phyloP scores from a whole-genome alignment of 495 filamentous ascomycete species.

The Lophiostoma macrostomum region DNA sequence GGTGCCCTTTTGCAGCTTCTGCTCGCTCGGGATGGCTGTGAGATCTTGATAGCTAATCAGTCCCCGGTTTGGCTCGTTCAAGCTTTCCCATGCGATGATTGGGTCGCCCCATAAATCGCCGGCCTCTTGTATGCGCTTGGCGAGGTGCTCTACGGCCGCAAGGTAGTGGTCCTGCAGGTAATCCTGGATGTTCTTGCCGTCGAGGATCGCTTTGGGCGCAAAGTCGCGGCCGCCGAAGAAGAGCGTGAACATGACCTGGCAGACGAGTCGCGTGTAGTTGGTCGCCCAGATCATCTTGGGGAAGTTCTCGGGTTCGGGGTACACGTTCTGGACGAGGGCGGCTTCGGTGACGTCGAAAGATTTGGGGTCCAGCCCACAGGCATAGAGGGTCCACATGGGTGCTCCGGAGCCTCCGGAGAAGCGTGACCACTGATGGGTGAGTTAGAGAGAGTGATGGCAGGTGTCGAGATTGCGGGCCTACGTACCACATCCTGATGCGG shows the following conservation, averaged over 20 bases:
- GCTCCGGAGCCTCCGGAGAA: slow-evolving; percentile 93
- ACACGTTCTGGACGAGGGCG: slow-evolving; percentile 91
- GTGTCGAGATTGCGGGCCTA: slow-evolving; percentile 8
- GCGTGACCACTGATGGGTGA: slow-evolving; percentile 71
- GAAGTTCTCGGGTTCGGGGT: slow-evolving; percentile 78
- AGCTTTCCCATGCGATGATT: slow-evolving; percentile 90
- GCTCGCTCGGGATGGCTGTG: slow-evolving; percentile 75
- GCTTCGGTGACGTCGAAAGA: slow-evolving; percentile 84
- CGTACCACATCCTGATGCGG: slow-evolving; percentile 93
- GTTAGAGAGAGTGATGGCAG: slow-evolving; percentile 14
- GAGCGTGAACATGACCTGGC: slow-evolving; percentile 87
- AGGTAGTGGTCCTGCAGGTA: slow-evolving; percentile 89
- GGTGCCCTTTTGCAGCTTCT: slow-evolving; percentile 89
- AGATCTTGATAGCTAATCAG: slow-evolving; percentile 84
- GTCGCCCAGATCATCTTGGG: slow-evolving; percentile 99
- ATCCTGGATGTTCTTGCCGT: slow-evolving; percentile 94
- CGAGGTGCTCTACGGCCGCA: slow-evolving; percentile 72
- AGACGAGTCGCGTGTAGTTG: slow-evolving; percentile 85
- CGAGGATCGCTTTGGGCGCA: slow-evolving; percentile 91
- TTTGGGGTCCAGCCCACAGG: slow-evolving; percentile 81
- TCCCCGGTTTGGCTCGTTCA: slow-evolving; percentile 93
- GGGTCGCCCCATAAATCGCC: slow-evolving; percentile 83
- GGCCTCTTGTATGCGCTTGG: slow-evolving; percentile 80
- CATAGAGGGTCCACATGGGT: slow-evolving; percentile 97
- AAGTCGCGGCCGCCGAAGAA: slow-evolving; percentile 94